Percentiles rank a stretch among this genome's conserved stretches.
Conservation (phyloP, 306 rosid genomes). For the Pueraria montana region DNA sequence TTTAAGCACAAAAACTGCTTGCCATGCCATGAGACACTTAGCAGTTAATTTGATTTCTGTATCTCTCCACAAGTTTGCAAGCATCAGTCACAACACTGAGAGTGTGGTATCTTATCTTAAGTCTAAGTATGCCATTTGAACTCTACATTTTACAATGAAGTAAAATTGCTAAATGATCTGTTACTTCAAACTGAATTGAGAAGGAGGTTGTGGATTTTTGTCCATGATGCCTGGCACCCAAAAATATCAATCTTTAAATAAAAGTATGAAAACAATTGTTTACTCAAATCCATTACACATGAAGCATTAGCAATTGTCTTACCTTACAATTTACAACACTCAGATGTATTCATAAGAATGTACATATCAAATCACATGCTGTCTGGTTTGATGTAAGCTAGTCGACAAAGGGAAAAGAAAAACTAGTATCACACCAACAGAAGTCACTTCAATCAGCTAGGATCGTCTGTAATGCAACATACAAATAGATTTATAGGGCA, state of each 20-base stretch:
- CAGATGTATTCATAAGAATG: not conserved
- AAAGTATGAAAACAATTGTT: not conserved
- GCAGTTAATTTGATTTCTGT: not conserved
- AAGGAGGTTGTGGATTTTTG: not conserved
- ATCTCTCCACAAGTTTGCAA: not conserved
- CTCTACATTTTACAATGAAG: no score
- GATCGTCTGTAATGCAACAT: constrained; percentile 35
- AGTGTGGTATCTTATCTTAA: not conserved
- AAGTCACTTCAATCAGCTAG: constrained; percentile 33
- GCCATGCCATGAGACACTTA: not conserved
- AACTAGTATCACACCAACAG: not conserved
- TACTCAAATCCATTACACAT: no score
- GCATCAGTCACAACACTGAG: not conserved
- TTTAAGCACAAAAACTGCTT: no score
- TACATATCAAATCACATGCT: constrained; percentile 32
- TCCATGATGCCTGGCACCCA: not conserved
- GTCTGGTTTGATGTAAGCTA: not conserved
- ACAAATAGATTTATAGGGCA: constrained; percentile 34
- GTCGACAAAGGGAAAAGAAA: no score
- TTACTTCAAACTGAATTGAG: no score
- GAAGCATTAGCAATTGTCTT: no score
- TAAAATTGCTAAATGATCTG: not conserved
- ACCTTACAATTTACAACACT: constrained; percentile 3
- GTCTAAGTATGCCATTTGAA: not conserved
- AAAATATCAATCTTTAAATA: not conserved